Percentiles rank a stretch among this genome's conserved stretches.
phyloP scores from a whole-genome alignment of 2,329 filamentous ascomycete species.

The Xylariomycetidae sp. region DNA sequence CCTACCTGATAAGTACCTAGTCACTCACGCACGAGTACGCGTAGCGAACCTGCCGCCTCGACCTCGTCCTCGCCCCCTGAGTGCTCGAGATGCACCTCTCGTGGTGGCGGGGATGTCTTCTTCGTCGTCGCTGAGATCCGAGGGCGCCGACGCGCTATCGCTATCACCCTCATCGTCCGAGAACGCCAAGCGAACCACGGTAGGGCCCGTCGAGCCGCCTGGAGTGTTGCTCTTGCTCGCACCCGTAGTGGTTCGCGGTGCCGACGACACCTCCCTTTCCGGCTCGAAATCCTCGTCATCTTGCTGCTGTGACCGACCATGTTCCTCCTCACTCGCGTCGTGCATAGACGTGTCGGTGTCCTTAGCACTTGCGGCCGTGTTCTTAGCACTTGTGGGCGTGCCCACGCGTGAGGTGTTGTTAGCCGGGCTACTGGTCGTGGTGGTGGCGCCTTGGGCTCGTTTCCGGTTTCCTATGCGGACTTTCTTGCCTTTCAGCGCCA shows the following conservation, averaged over 20 bases:
- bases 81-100: too few relatives aligned
- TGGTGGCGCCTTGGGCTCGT: constrained; percentile 4
- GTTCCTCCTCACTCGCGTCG: constrained; percentile 4
- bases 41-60: constrained; percentile 8
- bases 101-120: constrained; percentile 26
- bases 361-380: constrained; percentile 4
- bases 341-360: constrained; percentile 1
- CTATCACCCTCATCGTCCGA: constrained; percentile 14
- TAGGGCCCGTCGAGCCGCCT: constrained; percentile 13
- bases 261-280: constrained; percentile 8
- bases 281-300: constrained; percentile 21
- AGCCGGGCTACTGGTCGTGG: constrained; percentile 4
- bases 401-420: constrained; percentile 4
- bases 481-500: constrained; percentile 46
- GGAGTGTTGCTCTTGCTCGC: too few relatives aligned
- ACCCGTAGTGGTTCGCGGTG: constrained; percentile 14
- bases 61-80: constrained; percentile 8
- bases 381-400: constrained; percentile 4
- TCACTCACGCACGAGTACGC: constrained; percentile 37
- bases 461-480: constrained; percentile 40
- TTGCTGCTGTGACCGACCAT: constrained; percentile 15
- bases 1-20: too few relatives aligned
- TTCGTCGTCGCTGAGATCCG: constrained; percentile 9
- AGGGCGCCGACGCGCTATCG: constrained; percentile 10
- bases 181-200: constrained; percentile 16